Base-by-base conservation (phyloP, 495 filamentous ascomycete species). In the Echria macrotheca region DNA sequence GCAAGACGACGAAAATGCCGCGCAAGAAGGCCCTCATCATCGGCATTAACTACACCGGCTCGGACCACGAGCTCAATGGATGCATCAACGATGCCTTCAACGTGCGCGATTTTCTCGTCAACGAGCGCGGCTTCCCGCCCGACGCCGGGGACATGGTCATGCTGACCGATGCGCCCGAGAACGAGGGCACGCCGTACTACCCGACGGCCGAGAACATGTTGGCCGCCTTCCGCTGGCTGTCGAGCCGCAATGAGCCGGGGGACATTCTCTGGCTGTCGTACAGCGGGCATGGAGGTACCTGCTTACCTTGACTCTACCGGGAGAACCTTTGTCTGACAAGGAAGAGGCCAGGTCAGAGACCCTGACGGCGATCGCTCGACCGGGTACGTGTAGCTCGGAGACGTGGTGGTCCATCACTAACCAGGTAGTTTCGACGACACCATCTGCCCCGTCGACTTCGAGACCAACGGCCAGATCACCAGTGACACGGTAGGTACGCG, bases 21-120 rank as follows among this genome's bases (percentile, higher is more conserved):
- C 73, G 73, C 47, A 77, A 68, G 52, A 79, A 82, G 51, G 71
- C 76, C 35, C 74, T 83, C 26, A 59, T 82, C 14, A 81, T 82
- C 40, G 79, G 78, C 31, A 81, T 82, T 60, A 82, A 81, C 64
- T 82, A 82, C 57, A 66, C 61, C n/a, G 79, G 78, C 53, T 66
- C 66, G 19, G 50, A 68, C 0, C 69, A 79, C 39, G 60, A 68
- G 41, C 65, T 82, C 19, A 64, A 69, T 21, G 79, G 79, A 17
- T 82, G 79, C 57, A 73, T 79, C 57, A 74, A 78, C 47, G 79
- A 82, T 53, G 68, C 74, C 18, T 55, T 71, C 31, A 80, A 80
- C 55, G 62, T 80, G 29, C 66, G 65, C 19, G 54, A 71, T 24
- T 74, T 69, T 56, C 59, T 76, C 5, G 60, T 68, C 31, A 52